Base-by-base conservation (phyloP, 257 asterid genomes). In the Coffea canephora region DNA sequence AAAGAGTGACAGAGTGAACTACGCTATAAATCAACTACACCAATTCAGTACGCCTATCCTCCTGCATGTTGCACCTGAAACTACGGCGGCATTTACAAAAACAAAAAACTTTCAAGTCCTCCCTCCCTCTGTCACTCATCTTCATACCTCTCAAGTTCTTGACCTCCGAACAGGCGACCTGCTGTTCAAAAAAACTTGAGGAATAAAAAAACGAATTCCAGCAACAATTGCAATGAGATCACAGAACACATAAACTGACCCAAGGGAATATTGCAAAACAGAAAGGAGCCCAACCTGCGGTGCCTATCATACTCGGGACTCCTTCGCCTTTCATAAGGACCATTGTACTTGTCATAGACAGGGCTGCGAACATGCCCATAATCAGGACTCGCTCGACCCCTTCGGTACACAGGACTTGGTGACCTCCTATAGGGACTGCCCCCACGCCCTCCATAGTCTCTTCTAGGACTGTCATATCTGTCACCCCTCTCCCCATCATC, bases 401-500 rank as follows among this genome's bases (percentile, higher is more conserved):
- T 82, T 61, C 85, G 89, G 67, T 79, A 82, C 14, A 76, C 83
- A 16, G 98, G 97, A 78, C 96, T 90, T 0, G 90, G 96, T 9
- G 96, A 91, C 85, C 97, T 90, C 59, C 91, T 83, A 64, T 84
- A 77, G 21, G 96, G 94, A 74, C 94, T 87, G 45, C 82, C 91
- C 70, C 78, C 81, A 16, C 83, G 93, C 89, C 96, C 86, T 55
- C 87, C 90, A 69, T 87, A 86, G 80, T 82, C 84, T 81, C 93
- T 89, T 87, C 94, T 88, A 39, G 95, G 94, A 77, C 97, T 91
- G 69, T 86, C 91, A 15, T 41, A 70, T 61, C 79, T 55, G 73
- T 89, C 94, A 36, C 88, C 96, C 72, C 87, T 91, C 87, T 95
- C 96, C 66, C 88, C 94, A 76, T 95, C 98, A 85, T 95, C 98